Evolutionary conservation across 441 rosid species (phyloP).

Genomic region (Viola pubescens): DNA sequence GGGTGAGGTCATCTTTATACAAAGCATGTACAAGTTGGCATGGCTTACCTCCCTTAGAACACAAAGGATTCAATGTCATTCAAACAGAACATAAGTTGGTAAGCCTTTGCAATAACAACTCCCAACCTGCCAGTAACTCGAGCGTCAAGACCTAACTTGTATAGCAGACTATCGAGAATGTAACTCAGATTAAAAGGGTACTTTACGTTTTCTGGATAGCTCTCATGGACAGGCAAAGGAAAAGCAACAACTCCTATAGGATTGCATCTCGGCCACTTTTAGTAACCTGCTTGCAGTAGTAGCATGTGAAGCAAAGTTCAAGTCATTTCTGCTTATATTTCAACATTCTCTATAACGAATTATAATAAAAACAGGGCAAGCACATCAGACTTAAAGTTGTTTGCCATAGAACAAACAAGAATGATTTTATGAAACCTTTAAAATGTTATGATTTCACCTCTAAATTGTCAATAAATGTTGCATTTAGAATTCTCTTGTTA

Average conservation of each 20-base stretch:
- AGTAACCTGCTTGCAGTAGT: constrained; percentile 54
- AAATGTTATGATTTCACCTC: too few relatives aligned
- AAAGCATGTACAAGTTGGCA: background rate
- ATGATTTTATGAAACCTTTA: too few relatives aligned
- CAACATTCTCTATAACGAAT: too few relatives aligned
- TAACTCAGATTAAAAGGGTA: constrained; percentile 4
- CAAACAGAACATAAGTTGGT: constrained; percentile 88
- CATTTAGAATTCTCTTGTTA: too few relatives aligned
- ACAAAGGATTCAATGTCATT: constrained; percentile 99
- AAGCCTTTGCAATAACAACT: constrained; percentile 60
- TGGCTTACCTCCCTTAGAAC: constrained; percentile 83
- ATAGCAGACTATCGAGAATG: constrained; percentile 11
- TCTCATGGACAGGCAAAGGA: constrained; percentile 95
- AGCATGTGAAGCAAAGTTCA: constrained; percentile 17
- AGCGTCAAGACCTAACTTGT: constrained; percentile 11
- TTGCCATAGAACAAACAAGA: too few relatives aligned
- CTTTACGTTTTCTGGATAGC: constrained; percentile 89
- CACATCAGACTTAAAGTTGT: too few relatives aligned
- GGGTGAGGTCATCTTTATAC: too few relatives aligned
- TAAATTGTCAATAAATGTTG: too few relatives aligned
- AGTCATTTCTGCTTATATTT: background rate
- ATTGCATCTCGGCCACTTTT: constrained; percentile 96
- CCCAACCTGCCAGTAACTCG: background rate
- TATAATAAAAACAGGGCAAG: too few relatives aligned
- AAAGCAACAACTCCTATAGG: constrained; percentile 62